Base-by-base conservation (phyloP, 306 rosid genomes). In the Herpetospermum pedunculosum region DNA sequence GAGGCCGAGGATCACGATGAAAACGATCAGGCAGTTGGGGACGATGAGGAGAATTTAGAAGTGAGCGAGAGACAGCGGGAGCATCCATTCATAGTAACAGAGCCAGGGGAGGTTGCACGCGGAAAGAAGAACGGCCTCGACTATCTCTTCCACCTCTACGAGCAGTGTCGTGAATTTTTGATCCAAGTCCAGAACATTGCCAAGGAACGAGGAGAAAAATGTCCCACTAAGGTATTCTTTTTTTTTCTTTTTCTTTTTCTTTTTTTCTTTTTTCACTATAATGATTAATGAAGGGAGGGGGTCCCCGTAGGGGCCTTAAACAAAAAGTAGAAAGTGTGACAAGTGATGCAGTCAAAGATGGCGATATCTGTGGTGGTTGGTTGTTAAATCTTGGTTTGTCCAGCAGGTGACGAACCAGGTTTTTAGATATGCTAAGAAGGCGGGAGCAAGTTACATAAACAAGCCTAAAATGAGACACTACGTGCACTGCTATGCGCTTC, bases 381-480 rank as follows among this genome's bases (percentile, higher is more conserved):
- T 57, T 4, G n/a, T 26, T 13, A 23, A 54, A 54, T 57, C 37
- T 29, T 58, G 37, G 14, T 5, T 58, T 58, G 38, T n/a, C 68
- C 5, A 18, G 63, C 78, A 91, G 97, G 96, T 91, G 77, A 91
- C 97, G 38, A 94, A 91, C 75, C 95, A 94, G 72, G 99, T 91
- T 57, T 91, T 89, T 59, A 85, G 95, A 88, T 89, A 76, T 64
- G 97, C 97, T 0, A 91, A 91, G 84, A 89, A 85, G 52, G 95
- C 90, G 13, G 99, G 99, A 26, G 97, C 97, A 1, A 91, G 90
- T 78, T 88, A 94, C 86, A 94, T 94, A 5, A 94, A 94, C 91
- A 94, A 94, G 88, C 98, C 98, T 0, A 94, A 94, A 73, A 94
- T 94, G 98, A 69, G 98, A n/a, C 98, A 94, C 83, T 94, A 94